A percentile compares a stretch with the other conserved stretches of the same genome.
Evolutionary conservation across 2,329 filamentous ascomycete genomes (phyloP).

Genomic region (Colletotrichum liriopes): DNA sequence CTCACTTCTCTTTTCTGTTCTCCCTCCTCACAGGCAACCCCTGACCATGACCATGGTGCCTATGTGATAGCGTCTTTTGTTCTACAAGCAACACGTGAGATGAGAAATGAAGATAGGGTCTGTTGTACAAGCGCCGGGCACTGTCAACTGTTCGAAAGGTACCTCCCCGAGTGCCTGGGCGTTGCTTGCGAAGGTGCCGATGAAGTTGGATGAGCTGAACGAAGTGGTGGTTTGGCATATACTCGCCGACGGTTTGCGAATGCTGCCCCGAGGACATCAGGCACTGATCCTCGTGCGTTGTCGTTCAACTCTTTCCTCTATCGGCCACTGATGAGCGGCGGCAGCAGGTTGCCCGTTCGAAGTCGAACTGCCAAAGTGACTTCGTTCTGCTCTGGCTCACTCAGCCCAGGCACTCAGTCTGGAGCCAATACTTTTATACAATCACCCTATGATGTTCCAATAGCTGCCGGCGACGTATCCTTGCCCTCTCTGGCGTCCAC

Average conservation of each 20-base stretch:
- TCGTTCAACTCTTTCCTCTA: neutral
- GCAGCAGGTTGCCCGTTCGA: neutral
- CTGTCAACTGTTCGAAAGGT: neutral
- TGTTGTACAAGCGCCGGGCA: neutral
- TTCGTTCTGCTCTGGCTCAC: constrained; percentile 2
- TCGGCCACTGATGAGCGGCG: neutral
- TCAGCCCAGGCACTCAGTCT: neutral
- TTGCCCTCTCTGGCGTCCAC: constrained; percentile 62
- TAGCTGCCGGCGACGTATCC: constrained; percentile 43
- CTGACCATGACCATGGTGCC: neutral
- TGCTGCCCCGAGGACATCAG: neutral
- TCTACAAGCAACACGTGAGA: constrained; percentile 9
- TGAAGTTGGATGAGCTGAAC: neutral
- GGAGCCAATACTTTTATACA: neutral
- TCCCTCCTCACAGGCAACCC: neutral
- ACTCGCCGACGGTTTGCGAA: neutral
- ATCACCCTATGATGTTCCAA: constrained; percentile 12
- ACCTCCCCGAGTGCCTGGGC: neutral
- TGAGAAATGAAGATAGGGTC: neutral
- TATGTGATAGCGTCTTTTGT: neutral
- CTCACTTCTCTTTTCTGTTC: neutral
- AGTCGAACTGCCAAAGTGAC: neutral
- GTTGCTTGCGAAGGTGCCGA: neutral
- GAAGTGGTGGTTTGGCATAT: neutral
- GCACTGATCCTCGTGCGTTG: neutral